These are phyloP conservation scores for Pyronema domesticum DNA, from an alignment of 495 filamentous ascomycete genomes.

Conservation along the genomic window DNA sequence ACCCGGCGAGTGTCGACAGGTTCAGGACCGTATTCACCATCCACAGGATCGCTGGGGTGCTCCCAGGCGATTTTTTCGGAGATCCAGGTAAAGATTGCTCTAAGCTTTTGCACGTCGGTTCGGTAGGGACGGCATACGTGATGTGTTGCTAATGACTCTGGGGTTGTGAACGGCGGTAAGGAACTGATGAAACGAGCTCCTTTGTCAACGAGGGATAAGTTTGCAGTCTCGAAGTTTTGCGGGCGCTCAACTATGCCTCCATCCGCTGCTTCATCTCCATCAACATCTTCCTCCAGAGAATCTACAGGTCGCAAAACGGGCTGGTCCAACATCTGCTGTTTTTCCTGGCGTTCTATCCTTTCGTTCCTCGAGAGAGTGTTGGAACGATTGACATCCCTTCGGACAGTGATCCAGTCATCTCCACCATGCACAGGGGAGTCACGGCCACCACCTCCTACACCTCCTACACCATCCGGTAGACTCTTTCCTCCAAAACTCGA, in stretches of 20 bases:
- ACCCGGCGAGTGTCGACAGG: constrained; percentile 63
- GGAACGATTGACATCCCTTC: constrained; percentile 84
- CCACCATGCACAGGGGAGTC: constrained; percentile 27
- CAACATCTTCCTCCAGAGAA: constrained; percentile 61
- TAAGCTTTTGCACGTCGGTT: constrained; percentile 79
- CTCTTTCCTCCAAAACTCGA: constrained; percentile 25
- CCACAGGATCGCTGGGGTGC: constrained; percentile 20
- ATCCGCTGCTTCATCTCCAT: constrained; percentile 81
- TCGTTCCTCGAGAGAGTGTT: constrained; percentile 85
- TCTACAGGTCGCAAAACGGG: constrained; percentile 77
- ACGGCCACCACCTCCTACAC: constrained; percentile 34
- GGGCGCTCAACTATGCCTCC: constrained; percentile 68
- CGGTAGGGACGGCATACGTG: constrained; percentile 90
- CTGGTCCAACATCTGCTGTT: constrained; percentile 87
- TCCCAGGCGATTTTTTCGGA: constrained; percentile 94
- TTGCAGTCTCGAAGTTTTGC: constrained; percentile 61
- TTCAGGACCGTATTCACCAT: constrained; percentile 49
- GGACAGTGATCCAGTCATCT: constrained; percentile 86
- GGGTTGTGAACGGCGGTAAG: constrained; percentile 76
- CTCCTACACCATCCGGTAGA: constrained; percentile 33
- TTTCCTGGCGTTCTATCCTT: constrained; percentile 64
- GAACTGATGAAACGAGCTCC: constrained; percentile 79
- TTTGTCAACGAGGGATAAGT: constrained; percentile 79
- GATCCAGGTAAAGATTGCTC: constrained; percentile 94
- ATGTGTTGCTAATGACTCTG: constrained; percentile 67